Conservation (phyloP, 1,284 basidiomycete species). For the Puccinia horiana region DNA sequence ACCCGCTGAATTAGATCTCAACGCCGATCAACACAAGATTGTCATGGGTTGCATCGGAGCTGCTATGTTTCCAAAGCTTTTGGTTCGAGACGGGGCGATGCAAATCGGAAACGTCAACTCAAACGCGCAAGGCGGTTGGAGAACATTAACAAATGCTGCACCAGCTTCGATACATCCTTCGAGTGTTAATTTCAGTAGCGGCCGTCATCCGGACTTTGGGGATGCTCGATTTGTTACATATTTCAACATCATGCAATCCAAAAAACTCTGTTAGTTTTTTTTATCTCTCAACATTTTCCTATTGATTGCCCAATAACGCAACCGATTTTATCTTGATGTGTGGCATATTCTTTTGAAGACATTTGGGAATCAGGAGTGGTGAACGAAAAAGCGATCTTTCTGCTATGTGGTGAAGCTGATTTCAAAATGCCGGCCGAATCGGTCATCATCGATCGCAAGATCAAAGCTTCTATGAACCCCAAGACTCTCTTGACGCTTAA, state of each 20-base stretch:
- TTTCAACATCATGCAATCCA: constrained; percentile 90
- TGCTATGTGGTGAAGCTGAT: constrained; percentile 89
- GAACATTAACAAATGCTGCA: constrained; percentile 85
- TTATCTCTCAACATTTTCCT: background rate
- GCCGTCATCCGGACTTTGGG: constrained; percentile 67
- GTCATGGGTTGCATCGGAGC: constrained; percentile 81
- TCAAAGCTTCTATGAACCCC: constrained; percentile 46
- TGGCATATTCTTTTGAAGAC: constrained; percentile 58
- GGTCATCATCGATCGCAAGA: constrained; percentile 52
- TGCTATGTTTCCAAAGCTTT: constrained; percentile 88
- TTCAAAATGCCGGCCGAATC: constrained; percentile 63
- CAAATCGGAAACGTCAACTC: constrained; percentile 32
- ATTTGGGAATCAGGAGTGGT: constrained; percentile 95
- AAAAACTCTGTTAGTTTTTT: constrained; percentile 67
- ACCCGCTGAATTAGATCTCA: constrained; percentile 72
- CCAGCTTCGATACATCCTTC: constrained; percentile 84
- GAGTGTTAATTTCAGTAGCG: constrained; percentile 75
- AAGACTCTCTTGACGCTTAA: constrained; percentile 43
- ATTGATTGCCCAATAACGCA: background rate
- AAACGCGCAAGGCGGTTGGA: constrained; percentile 65
- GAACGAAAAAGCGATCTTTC: constrained; percentile 76
- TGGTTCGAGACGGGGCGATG: constrained; percentile 66
- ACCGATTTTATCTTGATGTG: background rate
- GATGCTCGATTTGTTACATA: constrained; percentile 72
- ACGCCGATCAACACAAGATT: constrained; percentile 67